phyloP scores from a whole-genome alignment of 1,139 yeast species.

The Zygoascus sp. region DNA sequence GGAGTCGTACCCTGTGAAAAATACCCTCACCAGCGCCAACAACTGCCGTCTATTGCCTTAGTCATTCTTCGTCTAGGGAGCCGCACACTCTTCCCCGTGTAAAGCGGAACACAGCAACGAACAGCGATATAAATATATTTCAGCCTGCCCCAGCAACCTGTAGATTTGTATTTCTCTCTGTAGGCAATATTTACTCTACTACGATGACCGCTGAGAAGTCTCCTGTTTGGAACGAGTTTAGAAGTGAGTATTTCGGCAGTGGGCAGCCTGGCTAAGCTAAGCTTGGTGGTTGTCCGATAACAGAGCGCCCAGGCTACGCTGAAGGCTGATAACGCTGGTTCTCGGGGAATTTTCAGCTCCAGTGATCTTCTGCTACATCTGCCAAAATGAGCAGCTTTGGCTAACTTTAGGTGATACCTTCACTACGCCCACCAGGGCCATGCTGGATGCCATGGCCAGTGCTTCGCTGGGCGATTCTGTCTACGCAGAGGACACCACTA shows the following conservation, averaged over 20 bases:
- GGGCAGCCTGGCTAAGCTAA: not conserved
- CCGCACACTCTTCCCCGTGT: not conserved
- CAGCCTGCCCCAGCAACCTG: too few relatives aligned
- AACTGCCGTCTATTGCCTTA: not conserved
- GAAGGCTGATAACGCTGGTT: too few relatives aligned
- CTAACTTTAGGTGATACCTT: conserved; percentile 64
- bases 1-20: too few relatives aligned
- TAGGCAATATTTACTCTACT: not conserved
- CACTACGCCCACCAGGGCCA: conserved; percentile 79
- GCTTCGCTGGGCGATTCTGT: conserved; percentile 84
- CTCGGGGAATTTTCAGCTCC: too few relatives aligned
- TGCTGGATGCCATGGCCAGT: conserved; percentile 58
- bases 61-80: not conserved
- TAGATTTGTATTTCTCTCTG: not conserved
- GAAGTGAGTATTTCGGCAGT: conserved; percentile 16
- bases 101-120: too few relatives aligned
- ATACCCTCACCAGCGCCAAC: not conserved
- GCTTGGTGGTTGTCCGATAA: too few relatives aligned
- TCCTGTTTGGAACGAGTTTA: conserved; percentile 12
- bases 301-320: too few relatives aligned
- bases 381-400: too few relatives aligned
- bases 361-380: too few relatives aligned
- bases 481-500: conserved; percentile 74
- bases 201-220: conserved; percentile 6
- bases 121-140: too few relatives aligned